A percentile compares a stretch with the other conserved stretches of the same genome.
Conservation (phyloP, 768 basidiomycete genomes). For the Cystobasidium ongulense region DNA sequence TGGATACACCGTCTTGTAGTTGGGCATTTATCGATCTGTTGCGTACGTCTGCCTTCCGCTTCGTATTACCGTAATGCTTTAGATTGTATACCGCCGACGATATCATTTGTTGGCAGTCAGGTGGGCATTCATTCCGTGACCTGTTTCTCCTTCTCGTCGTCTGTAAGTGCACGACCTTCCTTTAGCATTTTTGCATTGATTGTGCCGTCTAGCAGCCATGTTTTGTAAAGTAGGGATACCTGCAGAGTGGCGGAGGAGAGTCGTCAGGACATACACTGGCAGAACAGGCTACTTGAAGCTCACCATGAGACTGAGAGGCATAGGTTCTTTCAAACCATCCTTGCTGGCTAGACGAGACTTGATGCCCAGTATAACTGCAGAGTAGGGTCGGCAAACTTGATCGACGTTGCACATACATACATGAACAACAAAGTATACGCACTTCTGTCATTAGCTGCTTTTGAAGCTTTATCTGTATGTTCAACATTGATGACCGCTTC, state of each 20-base stretch:
- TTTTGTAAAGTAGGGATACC: slow-evolving; percentile 16
- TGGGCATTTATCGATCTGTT: no score
- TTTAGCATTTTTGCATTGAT: slow-evolving; percentile 16
- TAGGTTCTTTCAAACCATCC: slow-evolving; percentile 9
- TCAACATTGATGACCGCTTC: neutral
- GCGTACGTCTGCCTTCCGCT: no score
- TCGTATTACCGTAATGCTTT: no score
- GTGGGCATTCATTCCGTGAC: neutral
- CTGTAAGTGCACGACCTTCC: neutral
- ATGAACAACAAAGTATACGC: neutral
- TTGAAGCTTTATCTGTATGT: neutral
- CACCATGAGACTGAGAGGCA: slow-evolving; percentile 15
- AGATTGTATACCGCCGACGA: no score
- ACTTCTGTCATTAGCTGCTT: neutral
- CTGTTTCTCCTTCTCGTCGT: neutral
- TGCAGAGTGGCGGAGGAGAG: neutral
- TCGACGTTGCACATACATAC: no score
- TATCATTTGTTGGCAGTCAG: neutral
- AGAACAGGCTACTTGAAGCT: neutral
- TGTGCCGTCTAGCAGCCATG: slow-evolving; percentile 25
- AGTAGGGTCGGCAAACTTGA: neutral
- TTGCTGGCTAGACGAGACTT: neutral
- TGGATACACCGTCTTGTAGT: no score
- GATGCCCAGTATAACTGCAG: slow-evolving; percentile 9
- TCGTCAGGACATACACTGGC: neutral